Evolutionary conservation across 2,329 filamentous ascomycete genomes (phyloP).

Genomic region (Stylonectria norvegica): DNA sequence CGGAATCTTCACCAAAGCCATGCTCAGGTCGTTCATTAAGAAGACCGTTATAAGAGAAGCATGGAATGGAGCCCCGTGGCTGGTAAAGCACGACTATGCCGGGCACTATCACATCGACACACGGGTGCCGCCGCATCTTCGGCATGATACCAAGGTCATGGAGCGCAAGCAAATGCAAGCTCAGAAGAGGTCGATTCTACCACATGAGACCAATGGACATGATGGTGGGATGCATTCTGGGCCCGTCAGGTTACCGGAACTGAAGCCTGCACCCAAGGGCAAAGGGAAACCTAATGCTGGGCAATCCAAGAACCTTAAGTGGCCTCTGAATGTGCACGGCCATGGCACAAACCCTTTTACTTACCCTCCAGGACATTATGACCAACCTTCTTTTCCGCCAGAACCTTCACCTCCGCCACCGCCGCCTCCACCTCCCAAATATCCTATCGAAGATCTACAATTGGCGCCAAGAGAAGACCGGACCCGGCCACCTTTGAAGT

Average conservation of each 20-base stretch:
- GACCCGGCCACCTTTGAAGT: conserved; percentile 73
- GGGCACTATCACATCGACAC: conserved; percentile 80
- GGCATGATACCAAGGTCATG: conserved; percentile 73
- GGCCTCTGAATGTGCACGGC: conserved; percentile 29
- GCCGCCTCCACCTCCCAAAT: conserved; percentile 77
- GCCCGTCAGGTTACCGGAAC: conserved; percentile 62
- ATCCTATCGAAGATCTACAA: conserved; percentile 92
- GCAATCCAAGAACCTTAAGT: conserved; percentile 43
- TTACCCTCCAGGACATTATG: conserved; percentile 43
- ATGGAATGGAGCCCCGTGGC: conserved; percentile 95
- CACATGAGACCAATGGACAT: conserved; percentile 43
- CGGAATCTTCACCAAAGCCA: conserved; percentile 90
- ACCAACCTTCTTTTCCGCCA: conserved; percentile 24
- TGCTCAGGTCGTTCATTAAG: conserved; percentile 90
- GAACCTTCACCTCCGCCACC: conserved; percentile 54
- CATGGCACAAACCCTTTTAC: conserved; percentile 45
- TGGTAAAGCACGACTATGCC: conserved; percentile 84
- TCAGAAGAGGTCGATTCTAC: conserved; percentile 56
- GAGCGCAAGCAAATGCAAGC: conserved; percentile 71
- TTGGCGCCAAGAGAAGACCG: conserved; percentile 64
- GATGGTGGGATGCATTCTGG: conserved; percentile 37
- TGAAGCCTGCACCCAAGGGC: conserved; percentile 70
- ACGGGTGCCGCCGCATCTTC: conserved; percentile 78
- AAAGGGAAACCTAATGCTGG: conserved; percentile 52
- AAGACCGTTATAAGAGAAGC: conserved; percentile 88